phyloP scores from a whole-genome alignment of 371 early-diverging fungal genomes.

The Mucor piriformis region DNA sequence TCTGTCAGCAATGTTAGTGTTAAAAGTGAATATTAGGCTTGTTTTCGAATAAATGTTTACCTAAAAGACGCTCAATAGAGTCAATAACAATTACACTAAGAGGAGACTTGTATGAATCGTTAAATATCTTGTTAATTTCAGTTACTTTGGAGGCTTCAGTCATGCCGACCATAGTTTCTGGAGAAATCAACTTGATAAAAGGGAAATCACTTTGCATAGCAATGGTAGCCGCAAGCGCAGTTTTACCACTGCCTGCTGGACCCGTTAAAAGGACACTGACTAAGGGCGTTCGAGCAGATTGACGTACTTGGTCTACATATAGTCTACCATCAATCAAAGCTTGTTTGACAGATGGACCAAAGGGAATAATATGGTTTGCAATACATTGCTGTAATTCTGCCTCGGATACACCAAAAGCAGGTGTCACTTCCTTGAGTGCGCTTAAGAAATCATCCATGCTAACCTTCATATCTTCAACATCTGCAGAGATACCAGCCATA shows the following conservation, averaged over 20 bases:
- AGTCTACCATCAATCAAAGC: constrained; percentile 82
- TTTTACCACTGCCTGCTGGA: constrained; percentile 95
- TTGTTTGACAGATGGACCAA: constrained; percentile 69
- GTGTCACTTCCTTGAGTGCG: constrained; percentile 96
- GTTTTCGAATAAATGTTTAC: constrained; percentile 31
- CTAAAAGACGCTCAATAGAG: constrained; percentile 93
- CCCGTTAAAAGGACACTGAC: constrained; percentile 89
- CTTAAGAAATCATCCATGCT: constrained; percentile 91
- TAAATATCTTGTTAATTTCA: constrained; percentile 92
- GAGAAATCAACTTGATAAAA: constrained; percentile 98
- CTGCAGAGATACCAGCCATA: constrained; percentile 76
- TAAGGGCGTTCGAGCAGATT: constrained; percentile 83
- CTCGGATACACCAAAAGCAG: constrained; percentile 98
- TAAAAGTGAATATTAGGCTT: not conserved
- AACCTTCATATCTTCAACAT: constrained; percentile 90
- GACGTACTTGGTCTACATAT: constrained; percentile 87
- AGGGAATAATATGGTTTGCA: constrained; percentile 86
- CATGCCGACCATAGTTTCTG: constrained; percentile 97
- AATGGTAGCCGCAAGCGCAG: constrained; percentile 96
- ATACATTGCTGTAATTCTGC: constrained; percentile 87
- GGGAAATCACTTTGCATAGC: constrained; percentile 96
- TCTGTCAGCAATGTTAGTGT: constrained; percentile 55
- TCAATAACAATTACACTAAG: constrained; percentile 97
- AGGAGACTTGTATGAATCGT: constrained; percentile 98
- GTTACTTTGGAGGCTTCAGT: constrained; percentile 92